A percentile compares a stretch with the other conserved stretches of the same genome.
Evolutionary conservation across 179 eudicot genomes (phyloP).

Genomic region (Pouteria campechiana): DNA sequence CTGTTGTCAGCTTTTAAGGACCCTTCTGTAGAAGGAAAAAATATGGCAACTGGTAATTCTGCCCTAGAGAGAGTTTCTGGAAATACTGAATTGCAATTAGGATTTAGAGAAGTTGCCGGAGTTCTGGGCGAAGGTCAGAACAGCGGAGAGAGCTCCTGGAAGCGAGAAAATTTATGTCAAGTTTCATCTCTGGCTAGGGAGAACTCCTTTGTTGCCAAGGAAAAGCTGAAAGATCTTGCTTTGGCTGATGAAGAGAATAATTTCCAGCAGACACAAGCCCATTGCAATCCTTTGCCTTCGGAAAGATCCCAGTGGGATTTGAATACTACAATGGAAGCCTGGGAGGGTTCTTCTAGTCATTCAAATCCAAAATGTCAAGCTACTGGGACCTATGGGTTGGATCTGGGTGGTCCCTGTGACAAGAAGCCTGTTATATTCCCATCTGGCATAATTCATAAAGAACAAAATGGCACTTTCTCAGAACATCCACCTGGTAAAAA

Average conservation of each 20-base stretch:
- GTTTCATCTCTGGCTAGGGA: conserved; percentile 5
- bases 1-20: too few species aligned
- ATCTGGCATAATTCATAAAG: background rate
- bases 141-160: background rate
- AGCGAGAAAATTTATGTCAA: conserved; percentile 4
- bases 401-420: background rate
- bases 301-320: conserved; percentile 31
- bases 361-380: conserved; percentile 2
- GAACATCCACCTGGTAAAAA: too few species aligned
- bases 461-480: too few species aligned
- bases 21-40: too few species aligned
- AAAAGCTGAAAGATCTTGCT: background rate
- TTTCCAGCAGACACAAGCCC: too few species aligned
- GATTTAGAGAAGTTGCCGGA: conserved; percentile 3
- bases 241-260: too few species aligned
- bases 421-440: conserved; percentile 2
- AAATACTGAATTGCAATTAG: conserved; percentile 13
- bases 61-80: background rate
- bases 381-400: conserved; percentile 3
- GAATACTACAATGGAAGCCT: conserved; percentile 28
- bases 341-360: conserved; percentile 19
- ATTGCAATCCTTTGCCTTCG: conserved; percentile 1
- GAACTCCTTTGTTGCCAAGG: background rate
- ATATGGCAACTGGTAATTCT: background rate
- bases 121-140: conserved; percentile 1